Conservation (phyloP, 371 early-diverging fungal species). For the Choanephora cucurbitarum region DNA sequence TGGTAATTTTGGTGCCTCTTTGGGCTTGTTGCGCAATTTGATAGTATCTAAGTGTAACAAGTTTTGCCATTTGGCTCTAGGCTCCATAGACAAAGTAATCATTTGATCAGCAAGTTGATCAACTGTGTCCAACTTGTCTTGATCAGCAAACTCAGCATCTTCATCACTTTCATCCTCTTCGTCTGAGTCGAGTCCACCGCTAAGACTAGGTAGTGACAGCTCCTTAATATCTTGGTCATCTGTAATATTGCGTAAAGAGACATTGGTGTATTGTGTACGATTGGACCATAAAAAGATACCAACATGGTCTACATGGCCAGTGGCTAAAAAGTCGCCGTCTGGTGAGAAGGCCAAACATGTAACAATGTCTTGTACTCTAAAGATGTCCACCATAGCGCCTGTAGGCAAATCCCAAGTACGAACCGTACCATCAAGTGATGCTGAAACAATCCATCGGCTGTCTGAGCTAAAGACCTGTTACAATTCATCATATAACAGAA, state of each 20-base stretch:
- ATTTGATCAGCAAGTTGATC: constrained; percentile 77
- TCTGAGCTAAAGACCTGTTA: constrained; percentile 87
- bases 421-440: constrained; percentile 83
- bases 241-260: constrained; percentile 64
- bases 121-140: constrained; percentile 37
- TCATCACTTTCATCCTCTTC: constrained; percentile 27
- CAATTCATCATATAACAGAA: no score
- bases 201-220: constrained; percentile 56
- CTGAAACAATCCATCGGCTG: constrained; percentile 89
- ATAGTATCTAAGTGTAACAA: constrained; percentile 87
- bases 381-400: constrained; percentile 85
- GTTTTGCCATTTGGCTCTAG: constrained; percentile 89
- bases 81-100: constrained; percentile 82
- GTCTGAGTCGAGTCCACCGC: constrained; percentile 41
- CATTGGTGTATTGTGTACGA: constrained; percentile 70
- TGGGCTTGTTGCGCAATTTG: constrained; percentile 93
- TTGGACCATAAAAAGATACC: constrained; percentile 94
- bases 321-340: constrained; percentile 88
- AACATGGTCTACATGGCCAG: constrained; percentile 87
- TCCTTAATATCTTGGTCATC: constrained; percentile 58
- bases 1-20: constrained; percentile 83
- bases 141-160: constrained; percentile 28
- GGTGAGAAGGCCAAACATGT: constrained; percentile 90
- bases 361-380: constrained; percentile 73
- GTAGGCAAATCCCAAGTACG: constrained; percentile 96